These are phyloP conservation scores for Aspergillus awamori DNA, from an alignment of 2,329 filamentous ascomycete genomes.

Conservation along the genomic window DNA sequence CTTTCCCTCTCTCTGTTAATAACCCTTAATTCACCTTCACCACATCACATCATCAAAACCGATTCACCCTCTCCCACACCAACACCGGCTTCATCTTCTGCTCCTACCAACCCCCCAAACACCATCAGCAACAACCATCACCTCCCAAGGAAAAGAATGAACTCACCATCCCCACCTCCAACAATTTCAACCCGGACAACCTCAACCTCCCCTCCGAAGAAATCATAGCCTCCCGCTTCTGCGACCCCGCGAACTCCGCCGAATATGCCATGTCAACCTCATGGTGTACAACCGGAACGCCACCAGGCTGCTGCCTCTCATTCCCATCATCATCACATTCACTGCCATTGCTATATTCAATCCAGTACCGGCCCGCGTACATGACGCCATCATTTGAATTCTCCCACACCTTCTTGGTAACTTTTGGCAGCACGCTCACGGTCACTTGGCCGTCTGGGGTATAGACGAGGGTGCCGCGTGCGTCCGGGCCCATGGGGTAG, in stretches of 20 bases:
- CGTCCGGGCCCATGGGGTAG: slow-evolving; percentile 1
- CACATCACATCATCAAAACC: neutral
- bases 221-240: neutral
- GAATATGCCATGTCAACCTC: slow-evolving; percentile 3
- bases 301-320: neutral
- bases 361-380: slow-evolving; percentile 2
- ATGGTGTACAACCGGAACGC: neutral
- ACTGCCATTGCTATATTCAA: neutral
- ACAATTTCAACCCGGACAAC: neutral
- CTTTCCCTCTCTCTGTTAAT: neutral
- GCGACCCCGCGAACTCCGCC: neutral
- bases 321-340: neutral
- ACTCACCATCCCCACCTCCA: neutral
- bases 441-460: neutral
- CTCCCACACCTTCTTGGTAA: neutral
- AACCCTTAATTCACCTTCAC: neutral
- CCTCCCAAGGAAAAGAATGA: neutral
- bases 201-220: neutral
- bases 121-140: neutral
- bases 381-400: neutral
- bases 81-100: slow-evolving; percentile 7
- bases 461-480: slow-evolving; percentile 1
- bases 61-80: slow-evolving; percentile 5
- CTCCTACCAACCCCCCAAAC: neutral
- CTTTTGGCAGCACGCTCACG: neutral